A percentile compares a stretch with the other conserved stretches of the same genome.
These are phyloP conservation scores for Fraxinus sp. DNA, from an alignment of 305 asterid genomes.

Conservation along the genomic window DNA sequence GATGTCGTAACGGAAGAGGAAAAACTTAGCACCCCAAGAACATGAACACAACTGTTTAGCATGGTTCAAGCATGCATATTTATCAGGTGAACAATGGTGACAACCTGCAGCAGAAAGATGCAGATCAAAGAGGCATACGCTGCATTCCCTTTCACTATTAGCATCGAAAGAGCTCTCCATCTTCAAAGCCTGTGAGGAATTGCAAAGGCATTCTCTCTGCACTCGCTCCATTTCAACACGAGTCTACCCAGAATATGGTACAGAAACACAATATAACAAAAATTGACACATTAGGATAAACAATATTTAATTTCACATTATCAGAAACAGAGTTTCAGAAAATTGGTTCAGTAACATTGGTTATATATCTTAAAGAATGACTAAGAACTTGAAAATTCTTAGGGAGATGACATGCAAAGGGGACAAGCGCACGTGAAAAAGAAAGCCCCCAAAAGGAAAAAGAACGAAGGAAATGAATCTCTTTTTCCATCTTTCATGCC, in stretches of 20 bases:
- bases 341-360: not conserved
- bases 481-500: not conserved
- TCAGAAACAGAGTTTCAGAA: not conserved
- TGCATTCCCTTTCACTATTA: constrained; percentile 79
- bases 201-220: constrained; percentile 66
- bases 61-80: constrained; percentile 83
- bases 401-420: not conserved
- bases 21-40: constrained; percentile 73
- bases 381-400: not conserved
- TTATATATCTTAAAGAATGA: not conserved
- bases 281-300: not conserved
- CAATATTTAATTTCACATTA: not conserved
- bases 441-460: not conserved
- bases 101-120: constrained; percentile 89
- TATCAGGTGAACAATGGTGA: constrained; percentile 78
- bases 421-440: not conserved
- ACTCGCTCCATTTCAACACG: constrained; percentile 74
- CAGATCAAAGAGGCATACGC: constrained; percentile 72
- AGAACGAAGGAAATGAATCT: not conserved
- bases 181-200: constrained; percentile 66
- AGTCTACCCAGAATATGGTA: constrained; percentile 39
- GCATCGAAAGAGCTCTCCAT: constrained; percentile 89
- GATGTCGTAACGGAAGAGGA: constrained; percentile 71
- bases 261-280: constrained; percentile 11
- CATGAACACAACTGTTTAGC: constrained; percentile 79